phyloP scores from a whole-genome alignment of 78 protist species.

The Monosiga brevicollis region DNA sequence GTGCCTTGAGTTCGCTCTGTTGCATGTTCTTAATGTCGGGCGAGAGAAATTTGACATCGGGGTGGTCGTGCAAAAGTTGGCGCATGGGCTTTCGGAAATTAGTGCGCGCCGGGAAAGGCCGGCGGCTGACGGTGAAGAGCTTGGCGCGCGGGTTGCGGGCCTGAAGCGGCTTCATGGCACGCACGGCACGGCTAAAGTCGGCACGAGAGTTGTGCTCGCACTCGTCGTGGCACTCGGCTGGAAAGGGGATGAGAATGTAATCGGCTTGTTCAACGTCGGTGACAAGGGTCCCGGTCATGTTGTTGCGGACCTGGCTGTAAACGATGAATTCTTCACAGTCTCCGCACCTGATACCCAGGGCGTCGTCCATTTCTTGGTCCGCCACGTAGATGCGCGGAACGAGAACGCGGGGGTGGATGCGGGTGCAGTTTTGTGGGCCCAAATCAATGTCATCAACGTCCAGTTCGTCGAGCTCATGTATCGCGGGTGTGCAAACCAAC shows the following conservation, averaged over 20 bases:
- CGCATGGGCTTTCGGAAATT: background rate
- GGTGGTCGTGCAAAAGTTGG: background rate
- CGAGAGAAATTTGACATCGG: background rate
- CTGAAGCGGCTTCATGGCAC: background rate
- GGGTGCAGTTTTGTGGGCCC: too few species aligned
- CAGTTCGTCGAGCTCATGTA: too few species aligned
- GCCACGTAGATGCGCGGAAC: too few species aligned
- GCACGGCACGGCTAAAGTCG: background rate
- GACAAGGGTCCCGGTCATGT: background rate
- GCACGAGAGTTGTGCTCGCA: too few species aligned
- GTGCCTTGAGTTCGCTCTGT: background rate
- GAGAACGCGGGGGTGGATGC: too few species aligned
- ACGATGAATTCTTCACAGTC: too few species aligned
- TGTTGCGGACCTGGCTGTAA: too few species aligned
- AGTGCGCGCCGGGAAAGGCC: background rate
- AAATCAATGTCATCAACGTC: too few species aligned
- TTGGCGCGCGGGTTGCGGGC: background rate
- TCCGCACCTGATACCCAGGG: too few species aligned
- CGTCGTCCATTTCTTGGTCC: too few species aligned
- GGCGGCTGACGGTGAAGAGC: background rate
- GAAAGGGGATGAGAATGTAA: background rate
- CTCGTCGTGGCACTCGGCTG: too few species aligned
- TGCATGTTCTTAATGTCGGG: background rate
- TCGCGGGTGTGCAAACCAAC: too few species aligned
- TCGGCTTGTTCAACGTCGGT: background rate